phyloP scores from a whole-genome alignment of 2,329 filamentous ascomycete genomes.

The Talaromyces sp. region DNA sequence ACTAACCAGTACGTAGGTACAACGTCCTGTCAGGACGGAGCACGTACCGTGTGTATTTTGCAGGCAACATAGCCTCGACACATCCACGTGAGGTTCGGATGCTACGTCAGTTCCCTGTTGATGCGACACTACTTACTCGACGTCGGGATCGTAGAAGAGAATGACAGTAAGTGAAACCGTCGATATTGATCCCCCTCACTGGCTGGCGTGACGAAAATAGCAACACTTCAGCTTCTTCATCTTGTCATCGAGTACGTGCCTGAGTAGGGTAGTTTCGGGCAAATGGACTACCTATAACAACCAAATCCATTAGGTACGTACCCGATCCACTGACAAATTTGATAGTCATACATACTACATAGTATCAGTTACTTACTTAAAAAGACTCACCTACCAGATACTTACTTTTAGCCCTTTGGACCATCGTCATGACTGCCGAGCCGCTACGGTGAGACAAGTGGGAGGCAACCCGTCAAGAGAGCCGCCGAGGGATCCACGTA shows the following conservation, averaged over 20 bases:
- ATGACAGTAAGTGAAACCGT: neutral
- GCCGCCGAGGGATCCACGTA: slow-evolving; percentile 18
- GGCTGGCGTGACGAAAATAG: neutral
- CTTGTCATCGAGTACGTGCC: neutral
- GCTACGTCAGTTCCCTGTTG: neutral
- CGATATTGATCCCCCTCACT: neutral
- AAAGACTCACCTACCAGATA: neutral
- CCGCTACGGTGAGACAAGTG: slow-evolving; percentile 9
- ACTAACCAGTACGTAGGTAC: neutral
- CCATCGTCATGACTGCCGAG: neutral
- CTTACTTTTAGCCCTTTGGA: neutral
- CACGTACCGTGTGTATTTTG: no score
- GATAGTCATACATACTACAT: neutral
- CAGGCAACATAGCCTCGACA: neutral
- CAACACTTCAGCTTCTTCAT: neutral
- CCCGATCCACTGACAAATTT: neutral
- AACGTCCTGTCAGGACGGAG: no score
- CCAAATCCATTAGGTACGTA: neutral
- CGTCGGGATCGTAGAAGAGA: neutral
- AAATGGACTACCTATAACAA: neutral
- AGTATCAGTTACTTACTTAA: neutral
- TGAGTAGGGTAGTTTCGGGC: no score
- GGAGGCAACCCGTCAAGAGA: slow-evolving; percentile 21
- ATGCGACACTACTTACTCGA: neutral
- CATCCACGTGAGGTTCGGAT: neutral